Evolutionary conservation across 2,329 filamentous ascomycete species (phyloP), one percentile per base, ranked within the genome.

Genomic region (Chaetomium sp.): DNA sequence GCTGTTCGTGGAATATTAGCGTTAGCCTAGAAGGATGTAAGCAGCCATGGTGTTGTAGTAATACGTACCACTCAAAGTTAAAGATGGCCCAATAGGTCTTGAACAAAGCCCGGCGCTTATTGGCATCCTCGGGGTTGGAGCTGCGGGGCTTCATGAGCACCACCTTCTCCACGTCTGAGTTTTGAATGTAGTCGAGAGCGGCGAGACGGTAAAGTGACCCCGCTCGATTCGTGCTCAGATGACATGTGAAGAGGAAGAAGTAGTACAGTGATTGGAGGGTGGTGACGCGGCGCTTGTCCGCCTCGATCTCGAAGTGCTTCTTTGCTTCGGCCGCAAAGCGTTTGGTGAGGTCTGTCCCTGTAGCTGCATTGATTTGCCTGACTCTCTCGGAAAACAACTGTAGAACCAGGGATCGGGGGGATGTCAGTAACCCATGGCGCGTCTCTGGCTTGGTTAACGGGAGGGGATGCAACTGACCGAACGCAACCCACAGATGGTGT

Each of bases 401-500:
- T n/a, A 46, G 19, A 14, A 10, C 19, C 5, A 4, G 9, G 2
- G 43, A 11, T 9, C 36, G 34, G 36, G 32, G 44, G 2, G 2
- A 10, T 47, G 32, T n/a, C 10, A 34, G 5, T 12, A 11, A 46
- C 19, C 19, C 19, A 27, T 27, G 19, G 19, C 19, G 19, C 19
- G 3, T 27, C 19, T 27, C 19, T 27, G 19, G 19, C 19, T 27
- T 27, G 19, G 19, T 3, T 27, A n/a, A n/a, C 44, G 7, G 53
- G 60, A 62, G 62, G 0, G 53, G 41, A 34, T n/a, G 19, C 36
- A 14, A 59, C 64, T 59, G 52, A 69, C 68, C 52, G 60, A 65
- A 59, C 66, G 63, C n/a, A 63, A 49, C 19, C 67, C 66, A 47
- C 68, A 70, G 9, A 70, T 65, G 33, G 66, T 62, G 50, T 69